Percentiles rank a stretch among this genome's conserved stretches.
phyloP scores from a whole-genome alignment of 371 early-diverging fungal genomes.

The Mucor velutinosus region DNA sequence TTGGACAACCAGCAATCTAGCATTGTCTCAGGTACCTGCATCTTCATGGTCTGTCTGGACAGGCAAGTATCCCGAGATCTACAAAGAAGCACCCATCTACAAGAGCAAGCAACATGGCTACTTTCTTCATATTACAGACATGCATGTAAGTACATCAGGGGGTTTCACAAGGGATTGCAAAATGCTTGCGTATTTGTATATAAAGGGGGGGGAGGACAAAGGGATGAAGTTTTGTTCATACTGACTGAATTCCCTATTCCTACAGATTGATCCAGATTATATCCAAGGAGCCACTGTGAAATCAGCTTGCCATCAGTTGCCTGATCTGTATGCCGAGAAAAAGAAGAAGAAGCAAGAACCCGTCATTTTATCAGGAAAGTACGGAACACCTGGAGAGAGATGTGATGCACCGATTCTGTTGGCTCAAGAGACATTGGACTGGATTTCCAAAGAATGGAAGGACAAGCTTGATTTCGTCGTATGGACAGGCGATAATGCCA shows the following conservation, averaged over 20 bases:
- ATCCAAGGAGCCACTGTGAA: slow-evolving; percentile 49
- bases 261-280: slow-evolving; percentile 58
- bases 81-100: not conserved
- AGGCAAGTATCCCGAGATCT: slow-evolving; percentile 10
- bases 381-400: slow-evolving; percentile 58
- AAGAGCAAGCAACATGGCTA: slow-evolving; percentile 37
- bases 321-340: slow-evolving; percentile 6
- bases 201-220: not conserved
- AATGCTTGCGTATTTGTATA: not conserved
- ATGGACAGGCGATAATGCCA: slow-evolving; percentile 82
- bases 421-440: slow-evolving; percentile 69
- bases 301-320: slow-evolving; percentile 55
- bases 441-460: slow-evolving; percentile 61
- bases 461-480: slow-evolving; percentile 75
- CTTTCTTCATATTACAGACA: slow-evolving; percentile 78
- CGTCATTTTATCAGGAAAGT: slow-evolving; percentile 9
- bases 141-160: slow-evolving; percentile 54
- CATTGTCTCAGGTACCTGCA: not conserved
- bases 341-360: slow-evolving; percentile 6
- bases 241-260: not conserved
- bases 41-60: slow-evolving; percentile 6
- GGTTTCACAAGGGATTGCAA: not conserved
- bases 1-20: slow-evolving; percentile 2
- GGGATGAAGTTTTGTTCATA: not conserved
- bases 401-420: slow-evolving; percentile 74